These are phyloP conservation scores for Arthrobotrys megalospora DNA, from an alignment of 2,329 filamentous ascomycete genomes.

Conservation along the genomic window DNA sequence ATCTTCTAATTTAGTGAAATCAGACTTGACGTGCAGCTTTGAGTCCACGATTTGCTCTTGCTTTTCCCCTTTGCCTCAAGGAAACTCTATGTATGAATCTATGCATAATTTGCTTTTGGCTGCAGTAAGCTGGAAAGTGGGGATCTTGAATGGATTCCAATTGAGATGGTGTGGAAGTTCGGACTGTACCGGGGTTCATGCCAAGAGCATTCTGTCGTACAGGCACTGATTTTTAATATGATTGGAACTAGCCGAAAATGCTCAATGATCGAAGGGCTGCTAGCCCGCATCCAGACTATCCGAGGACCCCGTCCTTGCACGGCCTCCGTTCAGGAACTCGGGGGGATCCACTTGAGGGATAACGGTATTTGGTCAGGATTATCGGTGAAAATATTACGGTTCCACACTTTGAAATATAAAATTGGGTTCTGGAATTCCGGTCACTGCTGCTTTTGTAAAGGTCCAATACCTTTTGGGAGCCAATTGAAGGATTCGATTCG, in stretches of 20 bases:
- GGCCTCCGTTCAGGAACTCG: slow-evolving; percentile 15
- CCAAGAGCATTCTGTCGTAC: slow-evolving; percentile 28
- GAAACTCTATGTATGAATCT: too few relatives aligned
- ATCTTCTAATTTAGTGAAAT: background rate
- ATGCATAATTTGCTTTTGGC: slow-evolving; percentile 6
- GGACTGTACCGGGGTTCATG: background rate
- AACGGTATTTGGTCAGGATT: slow-evolving; percentile 28
- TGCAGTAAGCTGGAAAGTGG: background rate
- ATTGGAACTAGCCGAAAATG: slow-evolving; percentile 17
- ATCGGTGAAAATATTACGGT: slow-evolving; percentile 28
- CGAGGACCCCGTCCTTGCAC: slow-evolving; percentile 37
- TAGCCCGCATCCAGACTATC: slow-evolving; percentile 21
- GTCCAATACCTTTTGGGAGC: background rate
- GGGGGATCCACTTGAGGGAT: background rate
- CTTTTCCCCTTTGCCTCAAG: background rate
- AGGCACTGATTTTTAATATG: slow-evolving; percentile 8
- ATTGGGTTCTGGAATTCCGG: slow-evolving; percentile 44
- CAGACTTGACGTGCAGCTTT: slow-evolving; percentile 7
- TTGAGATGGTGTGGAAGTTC: slow-evolving; percentile 34
- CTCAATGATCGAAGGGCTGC: background rate
- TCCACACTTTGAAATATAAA: slow-evolving; percentile 55
- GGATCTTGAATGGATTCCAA: slow-evolving; percentile 32
- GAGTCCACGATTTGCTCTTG: background rate
- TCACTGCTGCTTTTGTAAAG: slow-evolving; percentile 31
- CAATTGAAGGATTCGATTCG: background rate